Conservation (phyloP, 805 yeast genomes). For the Wickerhamiella dianesei region DNA sequence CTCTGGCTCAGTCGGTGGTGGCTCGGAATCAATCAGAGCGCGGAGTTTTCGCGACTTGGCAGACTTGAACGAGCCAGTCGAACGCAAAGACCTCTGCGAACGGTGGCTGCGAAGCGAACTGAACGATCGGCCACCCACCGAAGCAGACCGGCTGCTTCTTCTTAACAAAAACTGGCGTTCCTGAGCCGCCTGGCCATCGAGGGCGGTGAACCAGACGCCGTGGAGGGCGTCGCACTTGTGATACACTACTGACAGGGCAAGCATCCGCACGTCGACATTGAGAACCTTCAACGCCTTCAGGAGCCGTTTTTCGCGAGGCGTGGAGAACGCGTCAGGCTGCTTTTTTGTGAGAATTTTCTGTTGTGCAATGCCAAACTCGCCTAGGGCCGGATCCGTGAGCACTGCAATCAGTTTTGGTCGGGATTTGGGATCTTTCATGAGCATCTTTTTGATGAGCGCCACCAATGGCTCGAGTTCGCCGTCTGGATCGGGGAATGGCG, state of each 20-base stretch:
- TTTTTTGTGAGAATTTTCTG: constrained; percentile 24
- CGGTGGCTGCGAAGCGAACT: not conserved
- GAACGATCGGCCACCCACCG: not conserved
- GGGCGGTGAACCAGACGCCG: constrained; percentile 20
- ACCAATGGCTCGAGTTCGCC: constrained; percentile 30
- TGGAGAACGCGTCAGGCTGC: constrained; percentile 23
- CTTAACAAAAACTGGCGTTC: not conserved
- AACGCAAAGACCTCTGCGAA: not conserved
- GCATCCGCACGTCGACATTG: constrained; percentile 15
- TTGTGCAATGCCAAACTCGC: constrained; percentile 32
- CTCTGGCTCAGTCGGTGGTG: not conserved
- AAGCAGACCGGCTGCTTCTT: not conserved
- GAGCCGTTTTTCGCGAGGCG: constrained; percentile 14
- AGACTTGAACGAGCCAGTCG: not conserved
- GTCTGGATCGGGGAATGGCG: constrained; percentile 26
- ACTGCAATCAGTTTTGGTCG: constrained; percentile 49
- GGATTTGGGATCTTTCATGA: constrained; percentile 49
- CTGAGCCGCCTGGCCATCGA: constrained; percentile 12
- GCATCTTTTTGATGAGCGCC: constrained; percentile 38
- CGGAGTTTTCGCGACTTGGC: not conserved
- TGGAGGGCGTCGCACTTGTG: constrained; percentile 20
- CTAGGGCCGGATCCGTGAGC: constrained; percentile 37
- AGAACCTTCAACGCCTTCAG: constrained; percentile 19
- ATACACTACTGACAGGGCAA: constrained; percentile 14
- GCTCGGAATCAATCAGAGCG: not conserved